Evolutionary conservation across 768 basidiomycete genomes (phyloP).

Genomic region (Gloeophyllum trabeum): DNA sequence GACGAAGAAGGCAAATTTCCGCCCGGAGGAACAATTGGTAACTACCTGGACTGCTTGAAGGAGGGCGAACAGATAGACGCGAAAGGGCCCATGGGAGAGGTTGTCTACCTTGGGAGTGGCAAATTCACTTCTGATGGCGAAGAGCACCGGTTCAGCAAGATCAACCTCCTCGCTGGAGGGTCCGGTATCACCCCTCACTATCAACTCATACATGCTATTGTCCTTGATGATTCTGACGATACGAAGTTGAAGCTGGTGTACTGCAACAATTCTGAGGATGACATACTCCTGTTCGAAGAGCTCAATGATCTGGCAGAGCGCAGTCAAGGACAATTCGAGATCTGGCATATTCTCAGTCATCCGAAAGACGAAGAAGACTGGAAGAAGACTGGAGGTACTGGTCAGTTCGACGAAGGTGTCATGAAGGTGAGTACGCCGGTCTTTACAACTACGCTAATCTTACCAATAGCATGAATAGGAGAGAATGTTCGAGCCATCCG

Average conservation of each 20-base stretch:
- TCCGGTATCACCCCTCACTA: constrained; percentile 14
- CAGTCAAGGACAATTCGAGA: constrained; percentile 9
- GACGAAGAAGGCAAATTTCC: no score
- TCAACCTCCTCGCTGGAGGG: constrained; percentile 14
- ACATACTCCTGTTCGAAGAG: constrained; percentile 10
- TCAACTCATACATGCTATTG: constrained; percentile 14
- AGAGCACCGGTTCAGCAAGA: constrained; percentile 9
- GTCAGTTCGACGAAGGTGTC: constrained; percentile 7
- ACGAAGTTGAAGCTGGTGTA: constrained; percentile 11
- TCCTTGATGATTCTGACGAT: constrained; percentile 8
- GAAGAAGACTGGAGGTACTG: constrained; percentile 8
- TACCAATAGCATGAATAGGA: constrained; percentile 3
- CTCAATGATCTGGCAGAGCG: constrained; percentile 10
- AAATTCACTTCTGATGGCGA: constrained; percentile 10
- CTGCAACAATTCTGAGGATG: constrained; percentile 13
- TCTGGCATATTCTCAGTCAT: no score
- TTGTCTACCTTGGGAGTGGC: constrained; percentile 10
- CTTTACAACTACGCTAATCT: constrained; percentile 5
- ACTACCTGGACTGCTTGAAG: constrained; percentile 13
- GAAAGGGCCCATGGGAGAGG: constrained; percentile 10
- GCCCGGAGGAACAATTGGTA: constrained; percentile 11
- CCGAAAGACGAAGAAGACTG: constrained; percentile 4
- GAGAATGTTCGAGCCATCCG: background rate
- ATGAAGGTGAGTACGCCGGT: constrained; percentile 13
- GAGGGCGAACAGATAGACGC: constrained; percentile 15